Conservation (phyloP, 306 rosid species). For the Vigna mungo region DNA sequence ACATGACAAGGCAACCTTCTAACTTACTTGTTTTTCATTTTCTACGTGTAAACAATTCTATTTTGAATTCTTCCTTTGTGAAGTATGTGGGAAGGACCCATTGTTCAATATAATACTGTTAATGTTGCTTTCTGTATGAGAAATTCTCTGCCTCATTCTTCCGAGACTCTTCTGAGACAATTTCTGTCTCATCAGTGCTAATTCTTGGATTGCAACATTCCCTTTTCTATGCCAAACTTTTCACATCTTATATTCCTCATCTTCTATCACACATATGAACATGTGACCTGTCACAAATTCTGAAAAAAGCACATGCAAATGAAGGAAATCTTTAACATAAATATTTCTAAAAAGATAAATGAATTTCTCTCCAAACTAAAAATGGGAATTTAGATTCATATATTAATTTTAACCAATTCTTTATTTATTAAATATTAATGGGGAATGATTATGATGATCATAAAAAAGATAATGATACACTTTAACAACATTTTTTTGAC, state of each 20-base stretch:
- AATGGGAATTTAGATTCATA: too few species aligned
- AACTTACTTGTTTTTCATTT: constrained; percentile 46
- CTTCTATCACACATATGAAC: constrained; percentile 39
- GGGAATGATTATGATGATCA: too few species aligned
- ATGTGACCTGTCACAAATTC: constrained; percentile 41
- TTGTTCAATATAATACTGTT: constrained; percentile 31
- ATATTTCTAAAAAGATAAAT: too few species aligned
- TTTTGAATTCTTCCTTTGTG: constrained; percentile 49
- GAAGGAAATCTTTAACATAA: too few species aligned
- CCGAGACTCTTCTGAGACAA: constrained; percentile 37
- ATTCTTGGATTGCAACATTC: constrained; percentile 41
- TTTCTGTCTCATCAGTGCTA: constrained; percentile 5
- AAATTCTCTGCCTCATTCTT: constrained; percentile 44
- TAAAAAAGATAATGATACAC: too few species aligned
- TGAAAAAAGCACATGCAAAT: too few species aligned
- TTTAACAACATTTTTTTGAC: too few species aligned
- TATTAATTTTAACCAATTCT: too few species aligned
- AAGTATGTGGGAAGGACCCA: constrained; percentile 38
- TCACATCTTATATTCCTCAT: constrained; percentile 36
- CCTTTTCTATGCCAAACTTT: constrained; percentile 38
- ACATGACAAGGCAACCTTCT: constrained; percentile 75
- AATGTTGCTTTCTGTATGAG: constrained; percentile 47
- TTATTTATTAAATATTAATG: too few species aligned
- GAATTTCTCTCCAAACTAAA: too few species aligned
- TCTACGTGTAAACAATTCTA: constrained; percentile 38